phyloP scores from a whole-genome alignment of 2,329 filamentous ascomycete species.

The Neopestalotiopsis sp. region DNA sequence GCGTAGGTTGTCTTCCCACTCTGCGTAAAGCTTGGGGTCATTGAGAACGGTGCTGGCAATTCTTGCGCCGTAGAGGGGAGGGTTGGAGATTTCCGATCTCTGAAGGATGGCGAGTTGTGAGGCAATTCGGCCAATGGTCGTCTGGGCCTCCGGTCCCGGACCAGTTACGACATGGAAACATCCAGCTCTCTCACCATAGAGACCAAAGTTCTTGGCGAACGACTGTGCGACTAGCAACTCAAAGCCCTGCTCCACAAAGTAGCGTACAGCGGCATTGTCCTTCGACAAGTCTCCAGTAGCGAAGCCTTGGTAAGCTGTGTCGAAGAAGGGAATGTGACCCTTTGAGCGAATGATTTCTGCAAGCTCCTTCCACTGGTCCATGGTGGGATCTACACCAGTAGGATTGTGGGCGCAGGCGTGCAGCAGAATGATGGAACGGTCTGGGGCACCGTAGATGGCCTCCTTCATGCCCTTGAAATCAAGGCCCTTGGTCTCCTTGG shows the following conservation, averaged over 20 bases:
- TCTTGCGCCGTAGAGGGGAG: constrained; percentile 90
- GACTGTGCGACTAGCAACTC: constrained; percentile 88
- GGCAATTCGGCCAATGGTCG: constrained; percentile 69
- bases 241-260: constrained; percentile 93
- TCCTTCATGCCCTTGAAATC: constrained; percentile 89
- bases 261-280: constrained; percentile 90
- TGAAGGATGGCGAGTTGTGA: constrained; percentile 94
- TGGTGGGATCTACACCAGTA: constrained; percentile 92
- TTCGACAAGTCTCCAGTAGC: constrained; percentile 86
- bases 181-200: constrained; percentile 95
- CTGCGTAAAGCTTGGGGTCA: constrained; percentile 77
- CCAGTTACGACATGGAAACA: constrained; percentile 93
- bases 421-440: constrained; percentile 84
- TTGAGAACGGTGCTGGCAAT: constrained; percentile 88
- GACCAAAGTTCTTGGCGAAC: constrained; percentile 97
- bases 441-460: constrained; percentile 72
- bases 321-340: constrained; percentile 96
- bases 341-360: constrained; percentile 77
- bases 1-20: constrained; percentile 91
- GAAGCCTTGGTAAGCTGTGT: constrained; percentile 97
- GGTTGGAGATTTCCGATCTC: constrained; percentile 96
- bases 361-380: constrained; percentile 93
- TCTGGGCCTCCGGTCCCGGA: constrained; percentile 69
- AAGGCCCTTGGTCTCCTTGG: constrained; percentile 84
- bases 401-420: constrained; percentile 98